Evolutionary conservation across 805 yeast genomes (phyloP).

Genomic region (Nakazawaea holstii): DNA sequence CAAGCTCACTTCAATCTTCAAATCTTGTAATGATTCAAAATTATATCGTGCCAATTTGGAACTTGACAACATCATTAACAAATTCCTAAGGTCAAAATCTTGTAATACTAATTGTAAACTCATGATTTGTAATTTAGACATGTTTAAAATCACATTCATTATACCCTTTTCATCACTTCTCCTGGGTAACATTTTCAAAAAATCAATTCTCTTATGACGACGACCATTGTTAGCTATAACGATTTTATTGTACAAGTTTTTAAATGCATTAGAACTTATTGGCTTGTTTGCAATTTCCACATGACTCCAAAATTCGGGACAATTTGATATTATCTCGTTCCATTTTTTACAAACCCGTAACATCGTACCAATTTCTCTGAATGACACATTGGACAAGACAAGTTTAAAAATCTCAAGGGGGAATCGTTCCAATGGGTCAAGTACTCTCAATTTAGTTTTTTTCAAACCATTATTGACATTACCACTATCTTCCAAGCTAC

Average conservation of each 20-base stretch:
- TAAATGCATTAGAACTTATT: not conserved
- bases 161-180: slow-evolving; percentile 7
- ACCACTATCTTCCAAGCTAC: too few relatives aligned
- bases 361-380: not conserved
- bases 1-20: not conserved
- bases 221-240: not conserved
- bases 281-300: not conserved
- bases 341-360: slow-evolving; percentile 1
- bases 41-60: slow-evolving; percentile 6
- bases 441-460: not conserved
- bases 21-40: not conserved
- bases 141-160: slow-evolving; percentile 1
- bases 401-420: slow-evolving; percentile 20
- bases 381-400: slow-evolving; percentile 12
- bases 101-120: not conserved
- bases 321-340: not conserved
- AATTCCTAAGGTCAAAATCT: not conserved
- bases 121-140: slow-evolving; percentile 2
- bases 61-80: slow-evolving; percentile 1
- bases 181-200: not conserved
- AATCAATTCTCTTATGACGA: not conserved
- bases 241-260: slow-evolving; percentile 1
- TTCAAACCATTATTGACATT: not conserved
- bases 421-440: slow-evolving; percentile 18
- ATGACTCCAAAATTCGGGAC: slow-evolving; percentile 5